phyloP scores from a whole-genome alignment of 2,329 filamentous ascomycete genomes.

The Fusarium incarnatum region DNA sequence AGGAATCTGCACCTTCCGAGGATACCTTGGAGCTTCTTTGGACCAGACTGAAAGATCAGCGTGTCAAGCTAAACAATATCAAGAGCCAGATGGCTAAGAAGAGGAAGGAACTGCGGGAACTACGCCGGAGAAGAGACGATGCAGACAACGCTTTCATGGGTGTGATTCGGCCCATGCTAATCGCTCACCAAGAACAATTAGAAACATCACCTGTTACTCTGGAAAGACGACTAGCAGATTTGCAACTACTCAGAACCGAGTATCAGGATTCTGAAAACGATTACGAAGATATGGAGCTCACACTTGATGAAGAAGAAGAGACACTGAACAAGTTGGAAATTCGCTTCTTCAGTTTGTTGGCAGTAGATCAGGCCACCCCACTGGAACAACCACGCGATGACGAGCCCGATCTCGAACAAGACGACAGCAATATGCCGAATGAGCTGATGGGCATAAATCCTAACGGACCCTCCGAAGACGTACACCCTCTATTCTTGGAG shows the following conservation, averaged over 20 bases:
- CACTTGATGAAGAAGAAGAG: slow-evolving; percentile 53
- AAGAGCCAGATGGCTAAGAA: slow-evolving; percentile 50
- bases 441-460: slow-evolving; percentile 53
- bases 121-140: slow-evolving; percentile 51
- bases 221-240: slow-evolving; percentile 48
- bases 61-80: slow-evolving; percentile 46
- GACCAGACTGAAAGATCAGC: slow-evolving; percentile 52
- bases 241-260: slow-evolving; percentile 54
- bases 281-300: slow-evolving; percentile 53
- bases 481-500: slow-evolving; percentile 61
- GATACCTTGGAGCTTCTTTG: slow-evolving; percentile 52
- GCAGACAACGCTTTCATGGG: slow-evolving; percentile 57
- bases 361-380: slow-evolving; percentile 43
- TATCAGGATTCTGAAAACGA: slow-evolving; percentile 52
- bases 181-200: slow-evolving; percentile 42
- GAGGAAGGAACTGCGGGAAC: slow-evolving; percentile 48
- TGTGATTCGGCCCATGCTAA: slow-evolving; percentile 52
- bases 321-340: slow-evolving; percentile 53
- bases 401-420: slow-evolving; percentile 16
- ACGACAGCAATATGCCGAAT: slow-evolving; percentile 45
- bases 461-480: slow-evolving; percentile 52
- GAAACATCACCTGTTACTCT: slow-evolving; percentile 43
- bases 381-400: slow-evolving; percentile 14
- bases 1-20: slow-evolving; percentile 43
- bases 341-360: slow-evolving; percentile 54